Percentiles rank a stretch among this genome's conserved stretches.
Conservation (phyloP, 148 eudicot species). For the Dysphania ambrosioides region DNA sequence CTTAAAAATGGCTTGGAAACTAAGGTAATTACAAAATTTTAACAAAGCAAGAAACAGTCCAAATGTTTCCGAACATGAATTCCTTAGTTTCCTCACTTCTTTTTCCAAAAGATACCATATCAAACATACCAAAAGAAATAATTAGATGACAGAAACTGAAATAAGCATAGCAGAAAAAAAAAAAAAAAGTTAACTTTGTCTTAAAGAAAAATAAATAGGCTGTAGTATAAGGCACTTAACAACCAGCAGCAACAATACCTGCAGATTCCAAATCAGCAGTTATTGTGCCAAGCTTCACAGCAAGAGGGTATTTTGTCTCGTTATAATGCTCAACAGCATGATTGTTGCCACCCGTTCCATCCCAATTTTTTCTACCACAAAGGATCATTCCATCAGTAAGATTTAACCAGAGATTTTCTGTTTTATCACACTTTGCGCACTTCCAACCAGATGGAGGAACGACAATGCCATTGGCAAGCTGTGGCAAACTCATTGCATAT, state of each 20-base stretch:
- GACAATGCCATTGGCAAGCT: constrained; percentile 62
- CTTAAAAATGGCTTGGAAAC: not conserved
- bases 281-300: constrained; percentile 96
- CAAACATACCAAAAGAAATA: not conserved
- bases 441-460: constrained; percentile 94
- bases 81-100: not conserved
- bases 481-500: constrained; percentile 63
- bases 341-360: constrained; percentile 93
- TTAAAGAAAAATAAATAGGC: not conserved
- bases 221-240: not conserved
- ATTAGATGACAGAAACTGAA: not conserved
- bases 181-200: not conserved
- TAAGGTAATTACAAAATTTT: not conserved
- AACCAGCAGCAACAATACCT: constrained; percentile 46
- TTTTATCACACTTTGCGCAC: constrained; percentile 87
- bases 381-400: constrained; percentile 89
- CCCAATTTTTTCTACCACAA: constrained; percentile 95
- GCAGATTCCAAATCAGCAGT: constrained; percentile 89
- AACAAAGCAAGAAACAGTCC: not conserved
- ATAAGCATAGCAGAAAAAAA: not conserved
- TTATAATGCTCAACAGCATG: constrained; percentile 86
- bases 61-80: not conserved
- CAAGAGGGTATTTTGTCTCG: constrained; percentile 70
- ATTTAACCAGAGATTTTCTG: constrained; percentile 93
- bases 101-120: not conserved